phyloP scores from a whole-genome alignment of 192 early-diverging fungal species.

The Spizellomyces punctatus region DNA sequence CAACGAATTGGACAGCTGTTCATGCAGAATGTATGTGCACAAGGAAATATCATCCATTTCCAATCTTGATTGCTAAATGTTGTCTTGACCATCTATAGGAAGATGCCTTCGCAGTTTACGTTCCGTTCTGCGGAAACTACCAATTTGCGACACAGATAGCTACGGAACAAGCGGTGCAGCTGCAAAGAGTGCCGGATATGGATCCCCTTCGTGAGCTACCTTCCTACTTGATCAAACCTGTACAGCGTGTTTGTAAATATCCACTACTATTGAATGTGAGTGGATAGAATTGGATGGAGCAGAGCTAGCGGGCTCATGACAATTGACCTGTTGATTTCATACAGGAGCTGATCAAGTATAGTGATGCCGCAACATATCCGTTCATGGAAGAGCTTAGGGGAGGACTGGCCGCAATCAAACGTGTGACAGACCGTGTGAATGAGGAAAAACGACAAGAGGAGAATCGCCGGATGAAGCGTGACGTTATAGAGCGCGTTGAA shows the following conservation, averaged over 20 bases:
- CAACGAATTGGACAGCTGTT: conserved; percentile 91
- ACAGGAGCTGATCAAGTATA: conserved; percentile 47
- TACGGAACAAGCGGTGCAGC: conserved; percentile 33
- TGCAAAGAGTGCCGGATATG: conserved; percentile 67
- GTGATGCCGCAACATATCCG: conserved; percentile 36
- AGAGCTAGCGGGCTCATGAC: no score
- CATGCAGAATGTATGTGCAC: conserved; percentile 59
- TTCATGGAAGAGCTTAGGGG: conserved; percentile 55
- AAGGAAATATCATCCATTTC: not conserved
- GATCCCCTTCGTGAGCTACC: conserved; percentile 88
- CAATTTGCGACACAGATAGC: conserved; percentile 47
- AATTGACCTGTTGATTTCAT: conserved; percentile 12
- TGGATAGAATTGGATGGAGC: conserved; percentile 32
- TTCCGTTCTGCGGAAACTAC: conserved; percentile 94
- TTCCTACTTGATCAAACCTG: conserved; percentile 93
- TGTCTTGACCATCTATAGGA: conserved; percentile 30
- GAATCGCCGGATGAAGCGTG: conserved; percentile 77
- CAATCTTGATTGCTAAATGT: not conserved
- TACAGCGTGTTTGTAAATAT: conserved; percentile 98
- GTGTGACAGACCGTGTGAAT: conserved; percentile 88
- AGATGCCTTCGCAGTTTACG: conserved; percentile 64
- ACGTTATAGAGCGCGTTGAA: conserved; percentile 81
- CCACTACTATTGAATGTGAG: conserved; percentile 76
- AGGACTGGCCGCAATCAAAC: conserved; percentile 80
- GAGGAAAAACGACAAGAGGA: conserved; percentile 88